phyloP scores from a whole-genome alignment of 1,284 basidiomycete species.

The Apiotrichum laibachii region DNA sequence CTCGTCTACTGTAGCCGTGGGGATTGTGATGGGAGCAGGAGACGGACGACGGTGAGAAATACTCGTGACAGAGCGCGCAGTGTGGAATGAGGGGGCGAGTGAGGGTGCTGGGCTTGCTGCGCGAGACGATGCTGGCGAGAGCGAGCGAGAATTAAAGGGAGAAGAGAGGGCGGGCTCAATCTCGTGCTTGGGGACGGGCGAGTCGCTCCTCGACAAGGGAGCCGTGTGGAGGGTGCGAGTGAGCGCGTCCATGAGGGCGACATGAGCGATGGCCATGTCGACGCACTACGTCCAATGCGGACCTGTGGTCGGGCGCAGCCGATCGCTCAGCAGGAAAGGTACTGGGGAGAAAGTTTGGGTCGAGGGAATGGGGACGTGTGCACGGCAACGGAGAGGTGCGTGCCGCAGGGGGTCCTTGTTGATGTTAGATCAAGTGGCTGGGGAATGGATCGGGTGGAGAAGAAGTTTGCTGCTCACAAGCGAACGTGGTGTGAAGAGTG shows the following conservation, averaged over 20 bases:
- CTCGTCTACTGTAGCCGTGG: conserved; percentile 30
- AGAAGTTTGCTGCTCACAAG: too few relatives aligned
- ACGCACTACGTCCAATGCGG: conserved; percentile 5
- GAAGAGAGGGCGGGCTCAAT: conserved; percentile 9
- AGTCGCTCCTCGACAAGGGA: conserved; percentile 28
- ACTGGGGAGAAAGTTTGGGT: neutral
- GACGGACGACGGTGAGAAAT: conserved; percentile 16
- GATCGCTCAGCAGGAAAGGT: neutral
- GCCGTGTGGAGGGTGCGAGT: conserved; percentile 11
- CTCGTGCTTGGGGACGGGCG: conserved; percentile 16
- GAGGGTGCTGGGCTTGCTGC: conserved; percentile 10
- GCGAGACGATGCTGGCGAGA: conserved; percentile 12
- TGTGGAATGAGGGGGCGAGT: conserved; percentile 2
- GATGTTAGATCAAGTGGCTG: too few relatives aligned
- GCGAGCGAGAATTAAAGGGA: conserved; percentile 8
- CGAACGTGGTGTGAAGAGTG: too few relatives aligned
- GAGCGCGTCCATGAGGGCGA: conserved; percentile 9
- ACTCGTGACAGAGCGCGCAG: neutral
- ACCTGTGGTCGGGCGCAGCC: conserved; percentile 2
- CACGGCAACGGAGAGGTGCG: too few relatives aligned
- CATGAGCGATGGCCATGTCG: conserved; percentile 15
- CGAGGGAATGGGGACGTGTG: neutral
- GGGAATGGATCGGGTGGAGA: too few relatives aligned
- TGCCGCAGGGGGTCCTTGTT: too few relatives aligned
- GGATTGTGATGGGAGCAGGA: conserved; percentile 31